These are phyloP conservation scores for Cinchona pubescens DNA, from an alignment of 257 asterid genomes.

Conservation along the genomic window DNA sequence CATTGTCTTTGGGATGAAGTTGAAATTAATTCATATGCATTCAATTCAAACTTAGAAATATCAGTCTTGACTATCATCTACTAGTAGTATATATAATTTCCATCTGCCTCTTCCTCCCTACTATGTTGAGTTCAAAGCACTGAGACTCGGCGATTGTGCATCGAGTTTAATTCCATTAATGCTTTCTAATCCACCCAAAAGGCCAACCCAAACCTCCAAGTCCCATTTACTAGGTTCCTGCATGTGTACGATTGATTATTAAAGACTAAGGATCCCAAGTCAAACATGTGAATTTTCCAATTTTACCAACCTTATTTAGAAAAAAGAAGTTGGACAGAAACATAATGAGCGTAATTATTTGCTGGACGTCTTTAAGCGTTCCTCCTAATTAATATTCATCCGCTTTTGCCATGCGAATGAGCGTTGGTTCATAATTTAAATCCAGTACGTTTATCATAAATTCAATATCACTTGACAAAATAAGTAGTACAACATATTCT, in stretches of 20 bases:
- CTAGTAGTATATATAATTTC: too few relatives aligned
- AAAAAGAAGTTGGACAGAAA: too few relatives aligned
- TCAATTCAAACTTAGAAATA: constrained; percentile 13
- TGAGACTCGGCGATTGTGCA: constrained; percentile 45
- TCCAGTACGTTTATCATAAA: too few relatives aligned
- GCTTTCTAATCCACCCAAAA: constrained; percentile 12
- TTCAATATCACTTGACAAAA: too few relatives aligned
- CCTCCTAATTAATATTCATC: too few relatives aligned
- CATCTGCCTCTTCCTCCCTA: background rate
- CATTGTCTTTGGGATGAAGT: background rate
- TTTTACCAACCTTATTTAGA: background rate
- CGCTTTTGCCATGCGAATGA: too few relatives aligned
- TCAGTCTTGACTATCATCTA: background rate
- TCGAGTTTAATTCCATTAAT: constrained; percentile 7
- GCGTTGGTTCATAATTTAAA: too few relatives aligned
- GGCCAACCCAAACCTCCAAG: constrained; percentile 15
- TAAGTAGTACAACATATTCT: too few relatives aligned
- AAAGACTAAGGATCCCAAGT: constrained; percentile 1
- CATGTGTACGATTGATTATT: background rate
- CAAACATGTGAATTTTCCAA: background rate
- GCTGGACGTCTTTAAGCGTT: too few relatives aligned
- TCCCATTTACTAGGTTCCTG: constrained; percentile 3
- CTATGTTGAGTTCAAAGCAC: background rate
- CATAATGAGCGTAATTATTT: too few relatives aligned
- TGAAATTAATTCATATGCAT: constrained; percentile 18